These are phyloP conservation scores for Opeltia flavorubescens DNA, from an alignment of 495 filamentous ascomycete genomes.

Conservation along the genomic window DNA sequence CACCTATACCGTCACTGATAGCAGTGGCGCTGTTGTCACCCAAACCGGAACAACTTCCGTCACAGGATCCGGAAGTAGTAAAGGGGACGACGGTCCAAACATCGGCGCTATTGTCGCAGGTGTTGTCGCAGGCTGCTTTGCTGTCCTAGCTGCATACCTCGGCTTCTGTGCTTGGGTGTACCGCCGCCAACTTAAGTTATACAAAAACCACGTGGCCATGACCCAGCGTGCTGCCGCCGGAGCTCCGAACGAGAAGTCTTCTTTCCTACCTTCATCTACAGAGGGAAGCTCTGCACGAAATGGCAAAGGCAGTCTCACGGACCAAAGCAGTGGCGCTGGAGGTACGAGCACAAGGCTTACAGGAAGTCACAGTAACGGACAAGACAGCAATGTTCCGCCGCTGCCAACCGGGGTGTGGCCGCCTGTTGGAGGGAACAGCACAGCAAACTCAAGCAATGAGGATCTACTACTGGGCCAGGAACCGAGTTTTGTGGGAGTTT, in stretches of 20 bases:
- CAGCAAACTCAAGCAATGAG: conserved; percentile 29
- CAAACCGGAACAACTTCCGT: conserved; percentile 17
- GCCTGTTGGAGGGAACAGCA: conserved; percentile 23
- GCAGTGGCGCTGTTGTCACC: conserved; percentile 39
- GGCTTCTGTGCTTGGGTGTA: conserved; percentile 62
- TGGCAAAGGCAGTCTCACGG: conserved; percentile 12
- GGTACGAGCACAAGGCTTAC: conserved; percentile 7
- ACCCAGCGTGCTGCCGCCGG: conserved; percentile 23
- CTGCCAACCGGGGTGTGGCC: conserved; percentile 12
- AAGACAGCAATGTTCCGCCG: conserved; percentile 16
- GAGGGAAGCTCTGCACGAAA: conserved; percentile 13
- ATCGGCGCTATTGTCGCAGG: conserved; percentile 49
- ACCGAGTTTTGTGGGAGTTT: conserved; percentile 60
- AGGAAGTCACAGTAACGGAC: neutral
- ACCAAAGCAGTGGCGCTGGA: conserved; percentile 9
- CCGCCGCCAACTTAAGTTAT: conserved; percentile 45
- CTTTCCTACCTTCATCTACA: conserved; percentile 13
- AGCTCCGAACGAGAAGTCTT: conserved; percentile 20
- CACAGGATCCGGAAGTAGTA: conserved; percentile 5
- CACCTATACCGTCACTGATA: conserved; percentile 45
- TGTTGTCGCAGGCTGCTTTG: conserved; percentile 44
- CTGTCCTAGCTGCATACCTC: conserved; percentile 44
- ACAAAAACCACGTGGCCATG: conserved; percentile 47
- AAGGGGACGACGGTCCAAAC: conserved; percentile 24
- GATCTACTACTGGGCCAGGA: conserved; percentile 47